Evolutionary conservation across 2,329 filamentous ascomycete genomes (phyloP).

Genomic region (Cladobotryum mycophilum): DNA sequence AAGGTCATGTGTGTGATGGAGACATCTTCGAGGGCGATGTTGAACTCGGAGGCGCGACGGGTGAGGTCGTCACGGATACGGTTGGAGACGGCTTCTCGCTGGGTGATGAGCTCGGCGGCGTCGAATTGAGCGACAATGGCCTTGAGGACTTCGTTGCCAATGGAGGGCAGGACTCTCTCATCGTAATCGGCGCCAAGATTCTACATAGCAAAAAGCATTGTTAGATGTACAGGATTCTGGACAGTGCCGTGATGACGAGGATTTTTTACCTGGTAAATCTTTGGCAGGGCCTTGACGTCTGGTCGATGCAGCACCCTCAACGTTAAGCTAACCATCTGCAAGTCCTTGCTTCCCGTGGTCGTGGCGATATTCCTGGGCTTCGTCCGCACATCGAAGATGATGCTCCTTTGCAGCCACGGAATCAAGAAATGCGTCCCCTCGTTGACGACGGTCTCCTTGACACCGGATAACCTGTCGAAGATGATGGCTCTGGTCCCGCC

Average conservation of each 20-base stretch:
- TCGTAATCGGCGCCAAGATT: conserved; percentile 98
- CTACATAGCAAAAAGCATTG: conserved; percentile 41
- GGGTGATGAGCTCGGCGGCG: conserved; percentile 95
- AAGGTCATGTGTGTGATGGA: conserved; percentile 99
- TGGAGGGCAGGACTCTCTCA: conserved; percentile 94
- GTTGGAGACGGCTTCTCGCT: conserved; percentile 93
- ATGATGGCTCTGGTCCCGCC: conserved; percentile 94
- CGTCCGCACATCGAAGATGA: conserved; percentile 95
- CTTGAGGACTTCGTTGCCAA: conserved; percentile 99
- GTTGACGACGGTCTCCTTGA: conserved; percentile 86
- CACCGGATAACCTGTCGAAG: conserved; percentile 88
- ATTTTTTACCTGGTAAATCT: conserved; percentile 84
- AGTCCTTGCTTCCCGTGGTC: conserved; percentile 95
- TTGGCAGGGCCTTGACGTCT: conserved; percentile 84
- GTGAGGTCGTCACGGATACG: conserved; percentile 89
- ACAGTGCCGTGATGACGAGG: not conserved
- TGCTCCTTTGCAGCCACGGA: conserved; percentile 90
- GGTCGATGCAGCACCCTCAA: conserved; percentile 91
- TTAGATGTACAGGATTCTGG: not conserved
- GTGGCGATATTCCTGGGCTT: conserved; percentile 97
- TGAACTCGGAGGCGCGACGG: conserved; percentile 92
- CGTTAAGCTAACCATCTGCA: conserved; percentile 99
- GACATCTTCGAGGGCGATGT: conserved; percentile 97
- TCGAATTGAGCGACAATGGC: conserved; percentile 98
- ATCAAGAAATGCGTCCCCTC: conserved; percentile 96